Evolutionary conservation across 352 stramenopile species (phyloP).

Genomic region (Aphanomyces astaci): DNA sequence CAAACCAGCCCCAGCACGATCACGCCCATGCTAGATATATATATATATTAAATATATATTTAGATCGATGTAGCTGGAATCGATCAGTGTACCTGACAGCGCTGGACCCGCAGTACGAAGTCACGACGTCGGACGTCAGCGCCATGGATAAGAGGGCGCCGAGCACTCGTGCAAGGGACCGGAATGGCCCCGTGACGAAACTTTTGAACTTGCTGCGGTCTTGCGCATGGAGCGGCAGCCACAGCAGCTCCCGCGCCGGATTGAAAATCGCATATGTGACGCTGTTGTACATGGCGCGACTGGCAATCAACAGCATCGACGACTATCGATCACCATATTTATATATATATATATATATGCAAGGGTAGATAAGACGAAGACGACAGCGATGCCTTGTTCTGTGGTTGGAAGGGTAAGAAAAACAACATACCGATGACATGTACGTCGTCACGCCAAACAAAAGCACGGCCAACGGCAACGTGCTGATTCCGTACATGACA

Average conservation of each 20-base stretch:
- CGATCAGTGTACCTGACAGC: slow-evolving; percentile 61
- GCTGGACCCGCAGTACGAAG: slow-evolving; percentile 38
- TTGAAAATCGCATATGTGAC: slow-evolving; percentile 79
- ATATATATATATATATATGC: too few species aligned
- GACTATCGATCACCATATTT: slow-evolving; percentile 14
- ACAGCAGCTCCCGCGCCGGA: slow-evolving; percentile 73
- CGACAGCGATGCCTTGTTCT: too few species aligned
- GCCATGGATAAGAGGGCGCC: slow-evolving; percentile 64
- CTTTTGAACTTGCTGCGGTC: slow-evolving; percentile 69
- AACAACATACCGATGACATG: slow-evolving; percentile 37
- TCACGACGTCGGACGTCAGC: slow-evolving; percentile 42
- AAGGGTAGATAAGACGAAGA: too few species aligned
- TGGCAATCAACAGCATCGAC: slow-evolving; percentile 39
- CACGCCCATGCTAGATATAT: slow-evolving; percentile 46
- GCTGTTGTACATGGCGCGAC: slow-evolving; percentile 67
- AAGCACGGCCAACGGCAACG: slow-evolving; percentile 61
- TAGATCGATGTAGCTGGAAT: neutral
- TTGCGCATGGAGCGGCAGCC: slow-evolving; percentile 66
- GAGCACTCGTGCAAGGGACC: slow-evolving; percentile 68
- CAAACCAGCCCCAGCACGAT: slow-evolving; percentile 48
- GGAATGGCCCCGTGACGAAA: slow-evolving; percentile 72
- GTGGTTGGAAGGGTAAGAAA: too few species aligned
- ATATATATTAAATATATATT: neutral
- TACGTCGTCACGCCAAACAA: slow-evolving; percentile 61
- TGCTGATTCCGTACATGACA: slow-evolving; percentile 76